Conservation (phyloP, 2,329 filamentous ascomycete genomes). For the Calonectria hawksworthii region DNA sequence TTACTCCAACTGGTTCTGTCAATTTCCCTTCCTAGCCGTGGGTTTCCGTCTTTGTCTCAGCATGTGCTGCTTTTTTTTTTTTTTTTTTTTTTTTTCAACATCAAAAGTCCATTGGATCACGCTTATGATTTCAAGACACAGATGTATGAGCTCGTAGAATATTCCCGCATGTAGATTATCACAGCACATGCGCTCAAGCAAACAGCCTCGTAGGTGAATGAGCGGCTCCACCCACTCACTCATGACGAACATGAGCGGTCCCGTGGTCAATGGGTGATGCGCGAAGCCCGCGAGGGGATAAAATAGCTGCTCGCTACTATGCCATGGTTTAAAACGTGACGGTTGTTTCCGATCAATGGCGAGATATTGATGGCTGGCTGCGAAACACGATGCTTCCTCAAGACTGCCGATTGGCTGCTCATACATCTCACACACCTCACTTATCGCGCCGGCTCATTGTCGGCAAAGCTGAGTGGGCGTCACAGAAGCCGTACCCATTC, state of each 20-base stretch:
- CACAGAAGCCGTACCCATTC: constrained; percentile 15
- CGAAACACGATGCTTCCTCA: constrained; percentile 20
- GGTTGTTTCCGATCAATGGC: background rate
- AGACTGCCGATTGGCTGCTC: constrained; percentile 23
- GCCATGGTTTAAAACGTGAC: constrained; percentile 8
- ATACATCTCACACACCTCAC: background rate
- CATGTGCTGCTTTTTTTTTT: background rate
- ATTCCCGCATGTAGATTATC: background rate
- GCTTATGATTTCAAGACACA: background rate
- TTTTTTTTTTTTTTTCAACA: too few species aligned
- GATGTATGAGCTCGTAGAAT: background rate
- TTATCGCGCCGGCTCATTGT: constrained; percentile 45
- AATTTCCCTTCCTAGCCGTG: too few species aligned
- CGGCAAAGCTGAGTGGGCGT: constrained; percentile 39
- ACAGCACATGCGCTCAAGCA: background rate
- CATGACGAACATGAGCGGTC: background rate
- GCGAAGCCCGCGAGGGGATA: background rate
- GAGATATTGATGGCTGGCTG: background rate
- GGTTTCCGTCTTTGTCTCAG: background rate
- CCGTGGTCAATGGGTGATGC: background rate
- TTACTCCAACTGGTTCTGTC: background rate
- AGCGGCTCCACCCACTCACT: background rate
- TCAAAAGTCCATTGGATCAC: background rate
- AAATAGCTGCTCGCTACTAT: background rate
- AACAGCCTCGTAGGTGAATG: background rate